Evolutionary conservation across 2,329 filamentous ascomycete species (phyloP), one percentile per base, ranked within the genome.

Genomic region (Pseudopyricularia cyperi): DNA sequence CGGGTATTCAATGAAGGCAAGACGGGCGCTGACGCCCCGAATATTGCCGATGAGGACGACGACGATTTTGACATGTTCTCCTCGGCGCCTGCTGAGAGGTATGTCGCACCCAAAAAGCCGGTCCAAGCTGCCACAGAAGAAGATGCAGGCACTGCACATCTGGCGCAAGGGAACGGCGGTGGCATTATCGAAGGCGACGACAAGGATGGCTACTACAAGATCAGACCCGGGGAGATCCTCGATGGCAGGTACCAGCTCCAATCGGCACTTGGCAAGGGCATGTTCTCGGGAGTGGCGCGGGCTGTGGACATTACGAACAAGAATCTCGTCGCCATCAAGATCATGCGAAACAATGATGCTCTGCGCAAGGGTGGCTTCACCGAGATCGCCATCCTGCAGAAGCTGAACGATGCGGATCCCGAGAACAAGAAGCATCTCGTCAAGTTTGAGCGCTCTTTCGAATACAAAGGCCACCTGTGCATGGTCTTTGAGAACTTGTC

Each of bases 401-500:
- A 91, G 62, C 79, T 98, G 52, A 89, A 86, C 60, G 82, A 85
- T 47, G 82, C 86, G 30, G 93, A 98, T 63, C 83, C 86, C 0
- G 87, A 95, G 26, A 86, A 91, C 63, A 89, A 87, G 66, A 94
- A 91, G 66, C 89, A 97, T 65, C 79, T 97, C 61, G 87, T 98
- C 64, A 85, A 85, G 60, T 84, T 97, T 51, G 81, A 94, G 62
- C 80, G 88, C 39, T 79, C 83, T 37, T 98, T 98, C 62, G 90
- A 95, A 61, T 90, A 95, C 72, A 95, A 95, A 64, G 86, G 86
- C 1, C 93, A 98, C 71, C 70, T 98, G 48, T 98, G 93, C 68
- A 89, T 98, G 76, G 89, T 90, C 0, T 98, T 98, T 67, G 93
- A 98, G 68, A 93, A 95, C 64, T 75, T 98, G 58, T 86, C 87